Base-by-base conservation (phyloP, 2,329 filamentous ascomycete species). In the Zymoseptoria brevis region DNA sequence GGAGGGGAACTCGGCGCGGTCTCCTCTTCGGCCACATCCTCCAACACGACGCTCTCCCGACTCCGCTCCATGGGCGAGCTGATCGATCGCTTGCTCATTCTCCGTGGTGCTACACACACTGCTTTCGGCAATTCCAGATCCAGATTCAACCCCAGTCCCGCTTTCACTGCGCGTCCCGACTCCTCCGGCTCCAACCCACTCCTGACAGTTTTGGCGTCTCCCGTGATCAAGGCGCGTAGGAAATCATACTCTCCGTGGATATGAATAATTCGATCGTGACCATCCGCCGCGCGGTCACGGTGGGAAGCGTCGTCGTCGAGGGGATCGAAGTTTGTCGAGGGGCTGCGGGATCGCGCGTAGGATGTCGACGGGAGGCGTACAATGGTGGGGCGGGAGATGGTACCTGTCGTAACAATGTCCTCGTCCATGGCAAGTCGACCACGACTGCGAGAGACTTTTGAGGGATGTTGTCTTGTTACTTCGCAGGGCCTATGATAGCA, bases 1-100 rank as follows among this genome's bases (percentile, higher is more conserved):
- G 67, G 67, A 19, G 67, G 67, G 16, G 67, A 68, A 50, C 57
- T 64, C 3, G 66, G 66, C 35, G 58, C 57, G 35, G 60, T 66
- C 30, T 60, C 65, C 45, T 64, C 57, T 19, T 58, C 57, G 30
- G 35, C 35, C 11, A 41, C 35, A 41, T 41, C 35, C 35, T 41
- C 35, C 35, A 41, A 16, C 35, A 41, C 35, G 11, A 41, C 35
- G 4, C 35, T 41, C 35, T 41, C 35, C 11, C 35, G 35, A 41
- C 35, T 41, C 35, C 35, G 35, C 35, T 16, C 35, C 35, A 53
- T 50, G 49, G 49, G 50, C 50, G 50, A 24, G 50, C 19, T 21
- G 22, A n/a, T 53, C 19, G 19, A 22, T 26, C 50, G 19, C 19
- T 22, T 26, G 22, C 50, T 11, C 50, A n/a, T 53, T 26, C 50